These are phyloP conservation scores for Mentha longifolia DNA, from an alignment of 257 asterid species.

Conservation along the genomic window DNA sequence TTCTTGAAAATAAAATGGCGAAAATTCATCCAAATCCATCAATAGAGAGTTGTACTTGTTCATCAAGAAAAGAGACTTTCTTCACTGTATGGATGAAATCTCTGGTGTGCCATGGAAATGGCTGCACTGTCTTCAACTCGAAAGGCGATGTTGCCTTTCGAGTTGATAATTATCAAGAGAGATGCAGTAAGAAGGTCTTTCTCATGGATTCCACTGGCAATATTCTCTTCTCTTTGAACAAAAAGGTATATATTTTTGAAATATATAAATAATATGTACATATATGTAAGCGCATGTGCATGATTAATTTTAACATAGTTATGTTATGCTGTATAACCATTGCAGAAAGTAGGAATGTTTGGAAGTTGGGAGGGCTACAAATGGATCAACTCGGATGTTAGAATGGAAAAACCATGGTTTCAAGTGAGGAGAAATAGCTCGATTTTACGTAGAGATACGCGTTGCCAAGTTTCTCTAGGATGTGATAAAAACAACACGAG, in stretches of 20 bases:
- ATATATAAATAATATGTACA: background rate
- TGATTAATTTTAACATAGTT: background rate
- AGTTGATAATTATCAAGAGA: conserved; percentile 73
- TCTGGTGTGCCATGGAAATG: conserved; percentile 74
- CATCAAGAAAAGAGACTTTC: conserved; percentile 47
- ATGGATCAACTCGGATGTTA: conserved; percentile 32
- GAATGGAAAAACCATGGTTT: conserved; percentile 51
- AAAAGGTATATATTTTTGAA: conserved; percentile 57
- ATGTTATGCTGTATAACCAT: too few relatives aligned
- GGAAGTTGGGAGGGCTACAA: conserved; percentile 68
- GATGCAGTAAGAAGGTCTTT: conserved; percentile 52
- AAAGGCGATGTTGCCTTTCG: conserved; percentile 66
- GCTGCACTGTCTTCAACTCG: conserved; percentile 77
- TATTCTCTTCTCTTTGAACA: conserved; percentile 60
- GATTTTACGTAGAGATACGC: conserved; percentile 34
- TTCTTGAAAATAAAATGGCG: background rate
- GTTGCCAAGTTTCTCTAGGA: conserved; percentile 45
- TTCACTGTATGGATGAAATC: conserved; percentile 89
- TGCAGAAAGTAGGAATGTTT: conserved; percentile 53
- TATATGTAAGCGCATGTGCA: too few relatives aligned
- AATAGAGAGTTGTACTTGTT: background rate
- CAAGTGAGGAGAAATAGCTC: conserved; percentile 46
- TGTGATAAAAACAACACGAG: conserved; percentile 36
- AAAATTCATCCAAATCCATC: conserved; percentile 1
- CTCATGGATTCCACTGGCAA: conserved; percentile 74